phyloP scores from a whole-genome alignment of 495 filamentous ascomycete genomes.

The Pyrenula massariospora region DNA sequence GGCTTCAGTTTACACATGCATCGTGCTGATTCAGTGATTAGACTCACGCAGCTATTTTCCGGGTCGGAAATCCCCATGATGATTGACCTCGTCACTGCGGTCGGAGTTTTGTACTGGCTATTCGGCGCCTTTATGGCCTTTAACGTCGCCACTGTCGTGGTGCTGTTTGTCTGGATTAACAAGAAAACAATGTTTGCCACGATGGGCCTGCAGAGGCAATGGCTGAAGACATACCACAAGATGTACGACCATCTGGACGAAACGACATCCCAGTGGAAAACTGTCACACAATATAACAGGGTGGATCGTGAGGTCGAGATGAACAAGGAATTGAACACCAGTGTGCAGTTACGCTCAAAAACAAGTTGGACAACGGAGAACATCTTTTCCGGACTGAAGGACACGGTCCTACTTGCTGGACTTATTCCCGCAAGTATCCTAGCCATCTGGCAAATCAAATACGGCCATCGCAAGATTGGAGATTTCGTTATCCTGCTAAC shows the following conservation, averaged over 20 bases:
- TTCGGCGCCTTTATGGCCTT: conserved; percentile 69
- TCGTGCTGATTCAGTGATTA: conserved; percentile 50
- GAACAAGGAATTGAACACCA: conserved; percentile 31
- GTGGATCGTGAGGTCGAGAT: conserved; percentile 50
- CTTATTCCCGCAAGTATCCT: conserved; percentile 51
- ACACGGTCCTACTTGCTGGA: conserved; percentile 48
- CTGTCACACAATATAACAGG: conserved; percentile 61
- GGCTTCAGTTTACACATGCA: conserved; percentile 55
- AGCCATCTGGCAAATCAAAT: conserved; percentile 54
- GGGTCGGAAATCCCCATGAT: conserved; percentile 61
- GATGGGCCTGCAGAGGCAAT: conserved; percentile 26
- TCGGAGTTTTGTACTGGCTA: conserved; percentile 53
- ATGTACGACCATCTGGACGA: conserved; percentile 51
- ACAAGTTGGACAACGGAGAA: conserved; percentile 9
- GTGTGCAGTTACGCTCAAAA: not conserved
- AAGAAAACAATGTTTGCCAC: conserved; percentile 33
- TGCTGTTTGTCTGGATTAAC: conserved; percentile 52
- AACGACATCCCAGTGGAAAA: conserved; percentile 55
- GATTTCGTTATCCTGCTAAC: conserved; percentile 58
- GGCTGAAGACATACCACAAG: conserved; percentile 21
- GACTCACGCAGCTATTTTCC: conserved; percentile 52
- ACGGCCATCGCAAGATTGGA: conserved; percentile 45
- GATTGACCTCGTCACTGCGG: conserved; percentile 57
- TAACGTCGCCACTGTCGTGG: conserved; percentile 48
- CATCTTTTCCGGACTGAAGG: conserved; percentile 28